Evolutionary conservation across 208 protist species (phyloP), one percentile per base, ranked within the genome.

Genomic region (Wallacemonas sp.): DNA sequence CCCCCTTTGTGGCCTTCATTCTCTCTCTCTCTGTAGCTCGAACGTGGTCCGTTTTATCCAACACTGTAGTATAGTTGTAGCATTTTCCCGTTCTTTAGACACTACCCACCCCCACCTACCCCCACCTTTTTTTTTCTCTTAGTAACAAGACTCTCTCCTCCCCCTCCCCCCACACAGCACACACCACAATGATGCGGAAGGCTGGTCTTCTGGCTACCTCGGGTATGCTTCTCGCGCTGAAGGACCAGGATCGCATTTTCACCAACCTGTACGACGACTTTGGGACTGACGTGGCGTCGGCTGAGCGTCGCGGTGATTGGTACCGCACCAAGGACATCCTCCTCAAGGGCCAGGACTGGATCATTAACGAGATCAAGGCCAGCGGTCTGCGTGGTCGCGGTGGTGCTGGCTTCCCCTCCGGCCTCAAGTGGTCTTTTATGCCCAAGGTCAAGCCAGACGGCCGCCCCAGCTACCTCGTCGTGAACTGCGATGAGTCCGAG

Each of bases 401-500:
- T 61, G 98, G 98, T 55, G 98, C 98, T 24, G 98, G 98, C 26
- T 99, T 99, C 72, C 97, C 98, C 12, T 98, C 97, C 6, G 98
- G 98, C 27, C 83, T 99, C 19, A 99, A 99, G 80, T 99, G 98
- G 96, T 98, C 92, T 29, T 99, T 99, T 79, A 99, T 99, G 96
- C 96, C 97, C 38, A 98, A 99, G 82, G 83, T 87, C 41, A 96
- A 95, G 56, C 87, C 80, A 5, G 87, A 96, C 48, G 81, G 81
- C 34, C 80, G 97, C 4, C 98, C 98, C 14, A 97, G 96, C 75
- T 99, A 99, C 78, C 76, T 99, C 6, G 98, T 99, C 3, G 91
- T 99, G 21, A 99, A 99, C 82, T 98, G 98, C 29, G 99, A 99
- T 88, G 99, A 99, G 72, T 98, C 96, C 23, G 98, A 99, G 83